phyloP scores from a whole-genome alignment of 768 basidiomycete species.

The Cystoderma amianthinum region DNA sequence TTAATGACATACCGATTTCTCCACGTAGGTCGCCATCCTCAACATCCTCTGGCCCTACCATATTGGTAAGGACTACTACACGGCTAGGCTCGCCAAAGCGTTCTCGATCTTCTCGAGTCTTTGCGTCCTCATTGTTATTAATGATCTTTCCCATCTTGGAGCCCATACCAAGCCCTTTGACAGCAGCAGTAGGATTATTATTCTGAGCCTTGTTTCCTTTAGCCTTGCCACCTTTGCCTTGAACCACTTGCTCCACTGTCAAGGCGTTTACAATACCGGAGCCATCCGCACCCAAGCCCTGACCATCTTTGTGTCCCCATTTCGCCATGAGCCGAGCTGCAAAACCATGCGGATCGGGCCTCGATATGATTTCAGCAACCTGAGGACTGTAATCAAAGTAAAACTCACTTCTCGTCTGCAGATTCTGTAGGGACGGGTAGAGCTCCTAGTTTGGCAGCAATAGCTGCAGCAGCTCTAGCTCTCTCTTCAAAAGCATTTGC shows the following conservation, averaged over 20 bases:
- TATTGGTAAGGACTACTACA: conserved; percentile 85
- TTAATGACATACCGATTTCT: conserved; percentile 75
- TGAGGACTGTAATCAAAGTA: not conserved
- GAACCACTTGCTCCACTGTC: conserved; percentile 62
- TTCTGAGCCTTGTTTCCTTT: conserved; percentile 24
- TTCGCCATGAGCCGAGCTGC: conserved; percentile 90
- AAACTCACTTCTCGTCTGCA: conserved; percentile 23
- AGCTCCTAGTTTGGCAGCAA: conserved; percentile 69
- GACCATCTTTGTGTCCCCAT: conserved; percentile 93
- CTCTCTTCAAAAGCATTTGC: conserved; percentile 51
- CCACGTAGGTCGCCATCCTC: conserved; percentile 80
- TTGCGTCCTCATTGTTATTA: conserved; percentile 83
- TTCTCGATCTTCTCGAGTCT: conserved; percentile 67
- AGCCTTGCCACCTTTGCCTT: conserved; percentile 20
- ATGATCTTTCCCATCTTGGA: conserved; percentile 85
- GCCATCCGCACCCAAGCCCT: conserved; percentile 82
- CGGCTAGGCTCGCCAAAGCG: conserved; percentile 86
- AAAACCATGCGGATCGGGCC: conserved; percentile 65
- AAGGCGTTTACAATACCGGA: conserved; percentile 87
- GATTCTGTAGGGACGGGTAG: conserved; percentile 30
- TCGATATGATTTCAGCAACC: conserved; percentile 7
- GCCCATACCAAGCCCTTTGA: conserved; percentile 35
- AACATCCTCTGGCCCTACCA: conserved; percentile 80
- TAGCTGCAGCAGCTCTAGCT: conserved; percentile 72
- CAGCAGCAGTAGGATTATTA: conserved; percentile 16